These are phyloP conservation scores for Coniella vitis DNA, from an alignment of 2,329 filamentous ascomycete species.

Conservation along the genomic window DNA sequence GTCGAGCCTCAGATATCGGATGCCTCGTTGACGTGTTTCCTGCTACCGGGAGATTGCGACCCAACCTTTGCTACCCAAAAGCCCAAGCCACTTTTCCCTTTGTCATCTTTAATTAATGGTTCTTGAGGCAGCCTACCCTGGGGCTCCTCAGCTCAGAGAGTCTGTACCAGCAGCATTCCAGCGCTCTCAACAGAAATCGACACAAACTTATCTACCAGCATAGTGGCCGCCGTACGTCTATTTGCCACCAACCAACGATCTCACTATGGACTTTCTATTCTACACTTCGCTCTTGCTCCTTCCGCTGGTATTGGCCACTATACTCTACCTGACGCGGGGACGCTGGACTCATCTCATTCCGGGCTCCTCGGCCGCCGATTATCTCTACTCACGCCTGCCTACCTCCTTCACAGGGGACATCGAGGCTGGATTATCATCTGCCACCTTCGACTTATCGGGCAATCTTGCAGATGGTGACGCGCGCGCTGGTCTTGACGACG, in stretches of 20 bases:
- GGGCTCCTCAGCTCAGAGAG: too few relatives aligned
- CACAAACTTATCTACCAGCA: too few relatives aligned
- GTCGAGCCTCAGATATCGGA: not conserved
- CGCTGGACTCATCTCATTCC: conserved; percentile 65
- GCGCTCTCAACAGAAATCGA: too few relatives aligned
- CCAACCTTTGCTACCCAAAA: not conserved
- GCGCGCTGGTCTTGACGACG: conserved; percentile 73
- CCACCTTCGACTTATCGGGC: conserved; percentile 71
- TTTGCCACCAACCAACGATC: not conserved
- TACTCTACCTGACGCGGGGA: conserved; percentile 72
- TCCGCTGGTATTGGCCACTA: conserved; percentile 60
- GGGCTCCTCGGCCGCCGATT: conserved; percentile 43
- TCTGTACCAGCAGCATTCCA: too few relatives aligned
- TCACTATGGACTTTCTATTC: conserved; percentile 70
- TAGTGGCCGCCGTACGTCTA: not conserved
- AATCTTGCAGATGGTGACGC: conserved; percentile 77
- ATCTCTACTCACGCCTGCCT: conserved; percentile 73
- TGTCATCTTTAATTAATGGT: not conserved
- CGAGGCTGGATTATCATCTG: conserved; percentile 77
- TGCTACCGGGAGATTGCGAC: not conserved
- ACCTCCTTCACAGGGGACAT: conserved; percentile 75
- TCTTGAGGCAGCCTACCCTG: too few relatives aligned
- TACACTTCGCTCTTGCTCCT: conserved; percentile 69
- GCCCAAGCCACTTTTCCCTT: not conserved
- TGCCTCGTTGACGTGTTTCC: too few relatives aligned